These are phyloP conservation scores for Priceomyces medius DNA, from an alignment of 805 yeast genomes.

Conservation along the genomic window DNA sequence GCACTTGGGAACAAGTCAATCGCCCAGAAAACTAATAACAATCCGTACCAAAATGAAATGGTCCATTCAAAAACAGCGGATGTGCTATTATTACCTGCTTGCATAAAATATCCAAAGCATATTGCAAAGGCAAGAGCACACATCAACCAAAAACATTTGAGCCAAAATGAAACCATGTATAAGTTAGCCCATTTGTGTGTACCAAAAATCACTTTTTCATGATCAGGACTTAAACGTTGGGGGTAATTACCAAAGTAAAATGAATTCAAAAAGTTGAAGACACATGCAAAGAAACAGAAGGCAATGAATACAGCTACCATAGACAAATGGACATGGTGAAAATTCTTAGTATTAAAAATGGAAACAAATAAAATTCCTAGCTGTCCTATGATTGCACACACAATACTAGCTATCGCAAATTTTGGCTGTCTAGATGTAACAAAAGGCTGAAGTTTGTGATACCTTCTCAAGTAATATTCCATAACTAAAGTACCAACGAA, in stretches of 20 bases:
- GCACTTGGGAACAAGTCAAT: constrained; percentile 72
- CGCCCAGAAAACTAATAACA: constrained; percentile 59
- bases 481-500: constrained; percentile 61
- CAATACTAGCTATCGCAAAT: constrained; percentile 41
- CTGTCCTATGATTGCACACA: constrained; percentile 58
- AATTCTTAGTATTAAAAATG: constrained; percentile 63
- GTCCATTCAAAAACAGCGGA: constrained; percentile 83
- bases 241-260: constrained; percentile 42
- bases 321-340: constrained; percentile 57
- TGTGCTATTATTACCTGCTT: constrained; percentile 35
- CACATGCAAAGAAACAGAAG: constrained; percentile 53
- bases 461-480: constrained; percentile 62
- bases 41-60: constrained; percentile 80
- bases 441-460: constrained; percentile 55
- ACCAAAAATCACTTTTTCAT: constrained; percentile 42
- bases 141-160: constrained; percentile 65
- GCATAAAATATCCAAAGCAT: constrained; percentile 54
- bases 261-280: constrained; percentile 35
- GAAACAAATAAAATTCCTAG: constrained; percentile 73
- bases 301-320: constrained; percentile 76
- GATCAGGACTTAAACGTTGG: constrained; percentile 34
- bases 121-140: constrained; percentile 68
- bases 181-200: constrained; percentile 34
- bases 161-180: constrained; percentile 47
- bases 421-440: constrained; percentile 41